Evolutionary conservation across 1,284 basidiomycete species (phyloP).

Genomic region (Moesziomyces antarcticus): DNA sequence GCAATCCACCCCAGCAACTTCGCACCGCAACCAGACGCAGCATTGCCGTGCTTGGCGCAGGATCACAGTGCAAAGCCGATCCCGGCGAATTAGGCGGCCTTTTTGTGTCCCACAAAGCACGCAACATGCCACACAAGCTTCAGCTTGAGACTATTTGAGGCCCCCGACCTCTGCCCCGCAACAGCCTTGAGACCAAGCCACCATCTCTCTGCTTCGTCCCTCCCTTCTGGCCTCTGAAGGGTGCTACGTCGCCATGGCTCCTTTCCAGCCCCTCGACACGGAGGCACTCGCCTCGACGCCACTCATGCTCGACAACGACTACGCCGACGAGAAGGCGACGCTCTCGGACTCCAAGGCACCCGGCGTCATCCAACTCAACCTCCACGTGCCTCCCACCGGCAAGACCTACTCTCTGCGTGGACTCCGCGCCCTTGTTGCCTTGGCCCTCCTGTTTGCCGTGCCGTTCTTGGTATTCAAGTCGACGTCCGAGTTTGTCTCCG

Average conservation of each 20-base stretch:
- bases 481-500: not conserved
- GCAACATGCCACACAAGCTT: too few species aligned
- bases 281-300: conserved; percentile 18
- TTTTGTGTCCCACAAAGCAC: not conserved
- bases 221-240: not conserved
- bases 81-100: too few species aligned
- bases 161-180: too few species aligned
- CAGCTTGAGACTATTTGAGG: too few species aligned
- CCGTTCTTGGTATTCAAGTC: not conserved
- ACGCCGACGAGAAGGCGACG: conserved; percentile 4
- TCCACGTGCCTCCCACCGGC: not conserved
- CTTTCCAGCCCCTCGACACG: conserved; percentile 2
- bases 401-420: conserved; percentile 1
- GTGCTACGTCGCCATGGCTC: conserved; percentile 7
- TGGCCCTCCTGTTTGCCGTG: not conserved
- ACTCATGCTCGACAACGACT: conserved; percentile 10
- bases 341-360: not conserved
- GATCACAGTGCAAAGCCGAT: too few species aligned
- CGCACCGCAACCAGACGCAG: too few species aligned
- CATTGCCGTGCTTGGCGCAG: too few species aligned
- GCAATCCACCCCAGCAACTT: too few species aligned
- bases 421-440: not conserved
- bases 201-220: not conserved
- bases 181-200: conserved; percentile 1
- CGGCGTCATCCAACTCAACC: not conserved